A percentile compares a stretch with the other conserved stretches of the same genome.
These are phyloP conservation scores for Pseudohalonectria lignicola DNA, from an alignment of 2,329 filamentous ascomycete genomes.

Conservation along the genomic window DNA sequence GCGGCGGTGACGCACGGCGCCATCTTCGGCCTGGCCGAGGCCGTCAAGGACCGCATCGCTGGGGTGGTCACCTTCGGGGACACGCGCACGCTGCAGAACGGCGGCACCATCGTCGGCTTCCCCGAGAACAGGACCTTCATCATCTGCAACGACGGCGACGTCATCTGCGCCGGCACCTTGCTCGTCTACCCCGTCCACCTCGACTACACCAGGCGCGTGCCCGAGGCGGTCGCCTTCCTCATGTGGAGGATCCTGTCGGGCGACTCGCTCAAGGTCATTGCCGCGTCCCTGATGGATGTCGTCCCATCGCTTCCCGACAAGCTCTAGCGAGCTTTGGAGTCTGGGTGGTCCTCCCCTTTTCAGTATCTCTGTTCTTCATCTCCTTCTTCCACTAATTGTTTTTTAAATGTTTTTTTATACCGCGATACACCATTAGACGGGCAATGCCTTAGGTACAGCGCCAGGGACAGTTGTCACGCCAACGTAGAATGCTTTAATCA, in stretches of 20 bases:
- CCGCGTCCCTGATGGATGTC: background rate
- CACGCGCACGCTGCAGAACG: slow-evolving; percentile 11
- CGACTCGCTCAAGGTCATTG: background rate
- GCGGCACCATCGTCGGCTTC: slow-evolving; percentile 4
- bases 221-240: slow-evolving; percentile 6
- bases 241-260: background rate
- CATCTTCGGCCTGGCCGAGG: slow-evolving; percentile 11
- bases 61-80: slow-evolving; percentile 19
- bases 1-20: slow-evolving; percentile 19
- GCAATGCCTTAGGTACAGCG: too few species aligned
- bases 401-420: too few species aligned
- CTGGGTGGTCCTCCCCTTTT: too few species aligned
- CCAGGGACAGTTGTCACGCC: too few species aligned
- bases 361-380: too few species aligned
- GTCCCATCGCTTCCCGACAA: too few species aligned
- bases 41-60: slow-evolving; percentile 10
- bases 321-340: too few species aligned
- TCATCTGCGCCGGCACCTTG: slow-evolving; percentile 5
- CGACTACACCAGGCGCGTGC: slow-evolving; percentile 4
- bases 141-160: slow-evolving; percentile 7
- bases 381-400: too few species aligned
- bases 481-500: too few species aligned
- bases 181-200: slow-evolving; percentile 4
- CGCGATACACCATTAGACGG: too few species aligned
- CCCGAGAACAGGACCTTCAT: slow-evolving; percentile 4